Base-by-base conservation (phyloP, 805 yeast species). In the Sugiyamaella valdiviana region DNA sequence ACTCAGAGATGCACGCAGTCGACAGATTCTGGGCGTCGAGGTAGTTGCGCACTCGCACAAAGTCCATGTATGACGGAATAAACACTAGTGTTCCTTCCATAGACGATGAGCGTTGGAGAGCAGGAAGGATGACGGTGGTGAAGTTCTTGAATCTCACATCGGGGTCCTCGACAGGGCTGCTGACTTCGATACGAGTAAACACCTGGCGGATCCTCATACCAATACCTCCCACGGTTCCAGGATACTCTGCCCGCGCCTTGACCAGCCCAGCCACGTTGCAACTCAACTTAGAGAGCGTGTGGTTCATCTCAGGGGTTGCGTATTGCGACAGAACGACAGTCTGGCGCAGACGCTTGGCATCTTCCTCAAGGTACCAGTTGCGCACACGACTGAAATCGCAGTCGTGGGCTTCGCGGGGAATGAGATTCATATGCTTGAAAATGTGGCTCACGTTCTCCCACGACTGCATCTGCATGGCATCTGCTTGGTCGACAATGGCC, bases 351-450 rank as follows among this genome's bases (percentile, higher is more conserved):
- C 71, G 70, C 53, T 72, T 74, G 12, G 86, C 82, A 57, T 86
- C 82, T 53, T 87, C 95, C 60, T 93, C 90, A 54, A 93, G 82
- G 35, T 84, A 81, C 95, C 95, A 90, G 84, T 85, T 83, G 58
- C 96, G 76, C 36, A 93, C 82, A 57, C 99, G 76, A 49, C 93
- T 80, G 65, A 93, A 93, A 66, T 93, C 99, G 14, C 95, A 84
- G 49, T 80, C 84, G 54, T 80, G 89, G 54, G 85, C 81, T 44
- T 83, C 79, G 53, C 79, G 78, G 5, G 98, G 98, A 41, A 89
- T 79, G 48, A 74, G 70, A 65, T 90, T 89, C 49, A 89, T 56
- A 61, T 83, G 80, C 53, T 80, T 79, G 56, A 82, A 70, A n/a
- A 84, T 66, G 14, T 82, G 80, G 24, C 65, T 66, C 6, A 93